Base-by-base conservation (phyloP, 1,284 basidiomycete species). In the Pseudomicrostroma phylloplanum region DNA sequence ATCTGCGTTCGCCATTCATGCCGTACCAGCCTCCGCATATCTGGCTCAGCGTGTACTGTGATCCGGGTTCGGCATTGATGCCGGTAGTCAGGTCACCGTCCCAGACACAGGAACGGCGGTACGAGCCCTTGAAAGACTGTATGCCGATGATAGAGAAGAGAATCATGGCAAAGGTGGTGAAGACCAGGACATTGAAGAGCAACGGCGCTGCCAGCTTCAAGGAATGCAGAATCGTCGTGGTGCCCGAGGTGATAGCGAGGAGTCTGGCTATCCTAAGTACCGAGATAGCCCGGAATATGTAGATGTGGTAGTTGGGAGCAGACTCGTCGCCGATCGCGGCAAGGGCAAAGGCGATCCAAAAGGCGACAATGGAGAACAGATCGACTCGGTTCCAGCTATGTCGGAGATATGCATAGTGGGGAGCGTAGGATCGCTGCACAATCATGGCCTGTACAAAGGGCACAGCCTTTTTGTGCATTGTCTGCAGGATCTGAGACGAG, bases 341-440 rank as follows among this genome's bases (percentile, higher is more conserved):
- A 55, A 97, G 82, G 0, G 78, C 79, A 74, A 96, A 92, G 3
- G 85, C 83, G 26, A 82, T 62, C 90, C 90, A 93, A 76, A 91
- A 93, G 63, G 85, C 83, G 23, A 87, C 65, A 56, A 96, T 86
- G 1, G 94, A 90, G 41, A 96, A 80, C 67, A 89, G 86, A 79
- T 98, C 93, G 62, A 96, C 88, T 39, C 93, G 85, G 70, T 88
- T 90, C 92, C 93, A 97, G 59, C 89, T 91, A 74, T 97, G 92
- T 2, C 94, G 85, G 3, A 97, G 82, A 77, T 92, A 98, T 0
- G 94, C 74, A 40, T 67, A 66, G 42, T 76, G 66, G 1, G 70
- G 58, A 74, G 76, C 58, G 61, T 73, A 53, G 71, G 78, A 66
- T 81, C 83, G 46, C 78, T 80, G 57, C 25, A 57, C 60, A n/a